phyloP scores from a whole-genome alignment of 805 yeast genomes.

The Wickerhamomyces subpelliculosus region DNA sequence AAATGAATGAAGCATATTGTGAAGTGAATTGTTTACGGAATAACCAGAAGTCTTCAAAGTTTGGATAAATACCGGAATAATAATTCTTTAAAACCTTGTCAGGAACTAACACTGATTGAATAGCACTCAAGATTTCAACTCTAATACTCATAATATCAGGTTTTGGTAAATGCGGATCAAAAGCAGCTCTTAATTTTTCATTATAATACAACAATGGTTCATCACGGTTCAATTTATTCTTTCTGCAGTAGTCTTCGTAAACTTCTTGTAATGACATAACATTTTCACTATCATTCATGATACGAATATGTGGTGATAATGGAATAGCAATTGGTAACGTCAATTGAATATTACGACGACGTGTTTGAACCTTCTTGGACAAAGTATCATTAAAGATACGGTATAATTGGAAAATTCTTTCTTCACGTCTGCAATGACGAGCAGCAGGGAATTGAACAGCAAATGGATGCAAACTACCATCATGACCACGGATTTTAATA shows the following conservation, averaged over 20 bases:
- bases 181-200: conserved; percentile 84
- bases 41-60: conserved; percentile 93
- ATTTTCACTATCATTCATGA: conserved; percentile 76
- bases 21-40: conserved; percentile 93
- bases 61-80: conserved; percentile 60
- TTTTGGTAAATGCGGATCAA: conserved; percentile 87
- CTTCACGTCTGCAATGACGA: conserved; percentile 94
- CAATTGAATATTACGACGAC: conserved; percentile 77
- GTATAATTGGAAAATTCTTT: conserved; percentile 85
- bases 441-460: conserved; percentile 98
- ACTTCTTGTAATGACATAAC: conserved; percentile 70
- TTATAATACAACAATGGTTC: conserved; percentile 84
- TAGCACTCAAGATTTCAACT: conserved; percentile 86
- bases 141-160: conserved; percentile 86
- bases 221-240: conserved; percentile 69
- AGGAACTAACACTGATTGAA: conserved; percentile 84
- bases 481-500: conserved; percentile 84
- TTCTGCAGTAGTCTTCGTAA: conserved; percentile 81
- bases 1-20: conserved; percentile 88
- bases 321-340: conserved; percentile 92
- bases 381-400: conserved; percentile 81
- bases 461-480: conserved; percentile 86
- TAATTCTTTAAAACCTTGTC: conserved; percentile 74
- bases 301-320: conserved; percentile 87
- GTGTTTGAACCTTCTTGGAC: conserved; percentile 75